Conservation (phyloP, 2,329 filamentous ascomycete genomes). For the Penicillium nordicum region DNA sequence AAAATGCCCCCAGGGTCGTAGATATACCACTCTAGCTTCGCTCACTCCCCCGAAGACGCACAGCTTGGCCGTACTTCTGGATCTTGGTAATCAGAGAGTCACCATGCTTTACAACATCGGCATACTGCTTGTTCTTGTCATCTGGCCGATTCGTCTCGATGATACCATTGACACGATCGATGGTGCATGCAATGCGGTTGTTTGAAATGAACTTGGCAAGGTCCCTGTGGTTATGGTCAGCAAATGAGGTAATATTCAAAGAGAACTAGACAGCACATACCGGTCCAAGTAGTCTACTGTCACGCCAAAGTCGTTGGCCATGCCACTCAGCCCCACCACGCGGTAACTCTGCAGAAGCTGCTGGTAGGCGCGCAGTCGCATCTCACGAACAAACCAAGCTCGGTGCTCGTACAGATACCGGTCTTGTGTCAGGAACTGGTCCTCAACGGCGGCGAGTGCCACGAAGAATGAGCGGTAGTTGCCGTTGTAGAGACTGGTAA, state of each 20-base stretch:
- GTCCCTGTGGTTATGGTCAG: constrained; percentile 57
- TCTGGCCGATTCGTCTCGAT: constrained; percentile 98
- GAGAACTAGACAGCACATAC: constrained; percentile 49
- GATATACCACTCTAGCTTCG: constrained; percentile 57
- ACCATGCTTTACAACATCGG: constrained; percentile 94
- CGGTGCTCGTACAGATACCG: constrained; percentile 95
- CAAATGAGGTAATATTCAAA: background rate
- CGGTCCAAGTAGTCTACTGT: constrained; percentile 94
- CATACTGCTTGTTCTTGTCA: constrained; percentile 99
- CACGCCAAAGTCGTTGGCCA: constrained; percentile 96
- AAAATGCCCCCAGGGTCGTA: constrained; percentile 8
- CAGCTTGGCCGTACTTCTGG: constrained; percentile 97
- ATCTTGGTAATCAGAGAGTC: constrained; percentile 98
- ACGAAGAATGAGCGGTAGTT: constrained; percentile 94
- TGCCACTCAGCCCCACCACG: constrained; percentile 92
- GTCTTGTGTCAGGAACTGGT: constrained; percentile 89
- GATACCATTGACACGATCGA: constrained; percentile 92
- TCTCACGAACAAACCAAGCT: constrained; percentile 96
- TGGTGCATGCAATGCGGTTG: constrained; percentile 91
- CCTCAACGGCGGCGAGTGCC: constrained; percentile 83
- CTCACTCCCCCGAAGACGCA: constrained; percentile 90
- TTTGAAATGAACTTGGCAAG: constrained; percentile 95
- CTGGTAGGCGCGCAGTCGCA: constrained; percentile 93
- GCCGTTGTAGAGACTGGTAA: constrained; percentile 87
- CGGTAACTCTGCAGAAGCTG: constrained; percentile 96